Evolutionary conservation across 805 yeast genomes (phyloP), one percentile per base, ranked within the genome.

Genomic region (Zygoascus tannicola): DNA sequence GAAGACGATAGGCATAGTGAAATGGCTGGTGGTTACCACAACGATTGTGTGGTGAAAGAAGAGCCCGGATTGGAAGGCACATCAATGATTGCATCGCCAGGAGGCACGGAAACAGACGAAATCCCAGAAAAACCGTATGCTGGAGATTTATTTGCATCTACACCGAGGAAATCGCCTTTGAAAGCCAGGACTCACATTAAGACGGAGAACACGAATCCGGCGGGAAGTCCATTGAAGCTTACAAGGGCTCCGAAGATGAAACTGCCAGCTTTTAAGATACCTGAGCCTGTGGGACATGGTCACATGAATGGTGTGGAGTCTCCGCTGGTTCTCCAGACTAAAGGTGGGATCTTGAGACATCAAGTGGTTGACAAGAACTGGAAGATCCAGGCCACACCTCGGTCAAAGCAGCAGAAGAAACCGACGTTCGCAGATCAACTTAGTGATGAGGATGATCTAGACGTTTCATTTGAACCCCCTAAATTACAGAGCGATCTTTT

Each of bases 371-470:
- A 63, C 45, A 52, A 54, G 38, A 55, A 54, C 41, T 63, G 63
- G 65, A 52, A 56, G n/a, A 40, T 63, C 32, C 63, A 61, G 44
- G 61, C 53, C 5, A 63, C 67, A 5, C 67, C 66, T 3, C 37
- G 36, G 22, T 28, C 46, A 22, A 32, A 19, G 19, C 33, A 40
- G 36, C 14, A 19, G 30, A 40, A 22, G 28, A 28, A 23, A 23
- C 22, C 35, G 4, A 36, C 19, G 21, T 35, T 38, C 23, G 40
- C 40, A 26, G 40, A 37, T 18, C 33, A 37, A 16, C 7, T n/a
- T 14, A 33, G 19, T 33, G 22, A 32, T 16, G 34, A 35, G 14
- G 44, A 41, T 23, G 44, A 35, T 12, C 34, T 35, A 14, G 47
- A 44, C 18, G 22, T 37, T 3, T 37, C 40, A n/a, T 30, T 23